Conservation (phyloP, 331 rosid genomes). For the Rhamnella rubrinervis region DNA sequence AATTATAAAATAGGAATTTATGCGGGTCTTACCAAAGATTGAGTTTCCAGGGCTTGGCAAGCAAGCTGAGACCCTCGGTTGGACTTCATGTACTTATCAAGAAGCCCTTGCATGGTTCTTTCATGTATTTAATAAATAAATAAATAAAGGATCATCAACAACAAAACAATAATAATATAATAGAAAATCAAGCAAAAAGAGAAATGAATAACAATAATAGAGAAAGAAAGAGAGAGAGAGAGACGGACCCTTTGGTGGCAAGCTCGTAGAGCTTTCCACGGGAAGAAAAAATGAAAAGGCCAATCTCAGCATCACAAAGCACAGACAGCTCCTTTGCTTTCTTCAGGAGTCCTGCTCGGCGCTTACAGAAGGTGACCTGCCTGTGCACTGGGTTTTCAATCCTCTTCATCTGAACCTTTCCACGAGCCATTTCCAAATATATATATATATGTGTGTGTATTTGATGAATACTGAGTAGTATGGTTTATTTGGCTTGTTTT, state of each 20-base stretch:
- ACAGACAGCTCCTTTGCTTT: slow-evolving; percentile 98
- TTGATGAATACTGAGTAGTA: neutral
- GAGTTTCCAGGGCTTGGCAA: slow-evolving; percentile 32
- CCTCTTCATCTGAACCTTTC: slow-evolving; percentile 85
- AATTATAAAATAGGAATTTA: neutral
- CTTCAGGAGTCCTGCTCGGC: slow-evolving; percentile 93
- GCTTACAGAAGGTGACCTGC: slow-evolving; percentile 93
- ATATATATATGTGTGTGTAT: too few species aligned
- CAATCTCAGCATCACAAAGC: slow-evolving; percentile 93
- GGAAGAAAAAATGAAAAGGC: slow-evolving; percentile 86
- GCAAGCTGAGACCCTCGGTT: slow-evolving; percentile 48
- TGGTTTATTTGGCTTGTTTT: neutral
- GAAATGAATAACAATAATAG: neutral
- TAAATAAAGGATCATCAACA: too few species aligned
- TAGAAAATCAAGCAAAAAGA: neutral
- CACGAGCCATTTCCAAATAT: slow-evolving; percentile 62
- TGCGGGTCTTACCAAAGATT: slow-evolving; percentile 37
- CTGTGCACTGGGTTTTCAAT: slow-evolving; percentile 90
- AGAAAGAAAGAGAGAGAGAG: neutral
- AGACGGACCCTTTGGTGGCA: slow-evolving; percentile 75
- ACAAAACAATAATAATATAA: neutral
- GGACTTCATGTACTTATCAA: slow-evolving; percentile 74
- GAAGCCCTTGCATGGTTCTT: slow-evolving; percentile 88
- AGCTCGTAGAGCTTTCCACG: slow-evolving; percentile 95
- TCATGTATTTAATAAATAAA: neutral